Base-by-base conservation (phyloP, 2,329 filamentous ascomycete genomes). In the Fusarium multiceps region DNA sequence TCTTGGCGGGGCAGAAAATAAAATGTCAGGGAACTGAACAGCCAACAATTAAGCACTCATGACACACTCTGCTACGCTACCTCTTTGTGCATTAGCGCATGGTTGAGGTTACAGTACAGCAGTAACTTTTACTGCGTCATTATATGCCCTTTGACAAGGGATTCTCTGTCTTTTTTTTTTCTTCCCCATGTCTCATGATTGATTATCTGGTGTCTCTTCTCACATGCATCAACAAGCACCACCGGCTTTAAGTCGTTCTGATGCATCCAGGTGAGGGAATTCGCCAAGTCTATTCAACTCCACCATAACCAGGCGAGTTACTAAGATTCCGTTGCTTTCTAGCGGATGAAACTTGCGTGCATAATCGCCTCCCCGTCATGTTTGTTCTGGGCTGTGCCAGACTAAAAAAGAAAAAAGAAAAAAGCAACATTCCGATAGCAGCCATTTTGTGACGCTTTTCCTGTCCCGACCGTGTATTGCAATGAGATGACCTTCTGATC, bases 1-100 rank as follows among this genome's bases (percentile, higher is more conserved):
- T 55, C 49, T 66, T 74, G 69, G 72, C 68, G 72, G 72, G 72
- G 72, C 71, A 71, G 34, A 47, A 56, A 58, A 37, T 56, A 67
- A 59, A 54, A 51, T 65, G 64, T 54, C 68, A 59, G 57, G 53
- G 48, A 63, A 56, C 34, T 28, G 37, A 34, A 37, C 47, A 61
- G 13, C 25, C 30, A 53, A 65, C 37, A 68, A 70, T 59, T 55
- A 72, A 72, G 67, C 68, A 71, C 63, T 57, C 37, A 50, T 59
- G 63, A 62, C 69, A 68, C 50, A 66, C 42, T 53, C 55, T 59
- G 27, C 41, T 63, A 37, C 47, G 49, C 32, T 41, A 37, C 34
- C 34, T n/a, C 34, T 28, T 53, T 27, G 49, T 42, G 42, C n/a
- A 27, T 53, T 42, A 69, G 68, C 60, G 63, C 32, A 48, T 46